Percentiles rank a stretch among this genome's conserved stretches.
phyloP scores from a whole-genome alignment of 2,329 filamentous ascomycete species.

The Pestalotiopsis sp. region DNA sequence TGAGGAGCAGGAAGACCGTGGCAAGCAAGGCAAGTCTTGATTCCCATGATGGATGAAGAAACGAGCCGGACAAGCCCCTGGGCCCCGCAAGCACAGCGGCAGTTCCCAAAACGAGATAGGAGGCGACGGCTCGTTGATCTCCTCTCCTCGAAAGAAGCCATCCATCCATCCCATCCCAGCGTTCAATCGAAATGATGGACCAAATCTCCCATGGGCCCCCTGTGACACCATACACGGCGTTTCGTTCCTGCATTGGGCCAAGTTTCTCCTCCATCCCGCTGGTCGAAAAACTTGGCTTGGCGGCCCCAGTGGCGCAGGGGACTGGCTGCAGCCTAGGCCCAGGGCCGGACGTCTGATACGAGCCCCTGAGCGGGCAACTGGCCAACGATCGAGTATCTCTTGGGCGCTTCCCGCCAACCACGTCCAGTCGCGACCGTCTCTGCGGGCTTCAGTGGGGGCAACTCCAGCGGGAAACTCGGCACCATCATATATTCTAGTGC shows the following conservation, averaged over 20 bases:
- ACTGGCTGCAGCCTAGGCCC: background rate
- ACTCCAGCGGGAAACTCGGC: slow-evolving; percentile 1
- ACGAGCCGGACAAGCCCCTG: background rate
- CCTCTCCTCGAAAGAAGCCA: too few relatives aligned
- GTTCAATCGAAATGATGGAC: background rate
- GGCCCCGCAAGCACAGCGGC: background rate
- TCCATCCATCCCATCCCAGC: background rate
- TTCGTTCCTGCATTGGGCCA: slow-evolving; percentile 8
- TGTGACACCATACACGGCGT: background rate
- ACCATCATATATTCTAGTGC: slow-evolving; percentile 1
- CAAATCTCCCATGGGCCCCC: background rate
- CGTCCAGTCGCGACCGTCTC: too few relatives aligned
- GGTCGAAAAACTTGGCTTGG: background rate
- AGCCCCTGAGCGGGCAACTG: background rate
- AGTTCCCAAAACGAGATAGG: background rate
- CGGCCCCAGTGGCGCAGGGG: background rate
- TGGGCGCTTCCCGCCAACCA: background rate
- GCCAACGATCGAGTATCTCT: background rate
- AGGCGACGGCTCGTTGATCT: background rate
- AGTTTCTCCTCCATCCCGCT: background rate
- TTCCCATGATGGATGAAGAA: background rate
- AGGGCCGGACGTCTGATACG: background rate
- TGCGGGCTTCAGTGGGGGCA: background rate
- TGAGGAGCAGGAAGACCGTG: background rate
- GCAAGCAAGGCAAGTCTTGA: background rate